Percentiles rank a stretch among this genome's conserved stretches.
Evolutionary conservation across 306 rosid species (phyloP).

Genomic region (Rubus idaeus): DNA sequence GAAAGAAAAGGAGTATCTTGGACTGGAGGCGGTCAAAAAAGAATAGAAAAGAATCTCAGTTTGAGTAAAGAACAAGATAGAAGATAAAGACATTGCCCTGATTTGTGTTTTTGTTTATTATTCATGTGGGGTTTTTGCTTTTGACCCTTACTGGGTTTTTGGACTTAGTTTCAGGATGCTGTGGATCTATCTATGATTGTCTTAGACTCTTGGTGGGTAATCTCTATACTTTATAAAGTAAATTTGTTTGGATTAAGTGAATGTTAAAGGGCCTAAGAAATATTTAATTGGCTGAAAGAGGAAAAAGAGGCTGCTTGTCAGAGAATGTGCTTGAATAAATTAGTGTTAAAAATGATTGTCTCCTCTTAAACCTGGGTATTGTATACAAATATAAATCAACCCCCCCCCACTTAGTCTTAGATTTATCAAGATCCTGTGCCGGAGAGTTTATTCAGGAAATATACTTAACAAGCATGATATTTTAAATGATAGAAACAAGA

Average conservation of each 20-base stretch:
- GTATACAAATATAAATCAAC: background rate
- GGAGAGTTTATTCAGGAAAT: background rate
- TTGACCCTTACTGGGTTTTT: conserved; percentile 30
- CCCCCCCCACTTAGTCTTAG: background rate
- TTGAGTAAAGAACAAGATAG: conserved; percentile 40
- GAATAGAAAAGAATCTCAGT: conserved; percentile 30
- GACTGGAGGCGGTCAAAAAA: conserved; percentile 58
- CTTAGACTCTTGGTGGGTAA: conserved; percentile 24
- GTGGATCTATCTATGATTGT: conserved; percentile 42
- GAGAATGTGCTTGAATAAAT: background rate
- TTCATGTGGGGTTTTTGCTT: conserved; percentile 40
- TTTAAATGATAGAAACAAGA: background rate
- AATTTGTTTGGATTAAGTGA: conserved; percentile 31
- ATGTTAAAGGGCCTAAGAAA: background rate
- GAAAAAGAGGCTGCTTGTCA: background rate
- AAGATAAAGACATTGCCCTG: conserved; percentile 33
- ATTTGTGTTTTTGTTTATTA: conserved; percentile 33
- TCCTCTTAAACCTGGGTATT: background rate
- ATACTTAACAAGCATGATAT: background rate
- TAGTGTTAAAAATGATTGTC: conserved; percentile 6
- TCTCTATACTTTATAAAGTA: conserved; percentile 23
- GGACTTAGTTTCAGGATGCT: conserved; percentile 24
- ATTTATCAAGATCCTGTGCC: background rate
- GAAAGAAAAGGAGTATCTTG: conserved; percentile 61
- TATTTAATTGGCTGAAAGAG: background rate